Percentiles rank a stretch among this genome's conserved stretches.
phyloP scores from a whole-genome alignment of 2,329 filamentous ascomycete genomes.

The Penicillium sp. region DNA sequence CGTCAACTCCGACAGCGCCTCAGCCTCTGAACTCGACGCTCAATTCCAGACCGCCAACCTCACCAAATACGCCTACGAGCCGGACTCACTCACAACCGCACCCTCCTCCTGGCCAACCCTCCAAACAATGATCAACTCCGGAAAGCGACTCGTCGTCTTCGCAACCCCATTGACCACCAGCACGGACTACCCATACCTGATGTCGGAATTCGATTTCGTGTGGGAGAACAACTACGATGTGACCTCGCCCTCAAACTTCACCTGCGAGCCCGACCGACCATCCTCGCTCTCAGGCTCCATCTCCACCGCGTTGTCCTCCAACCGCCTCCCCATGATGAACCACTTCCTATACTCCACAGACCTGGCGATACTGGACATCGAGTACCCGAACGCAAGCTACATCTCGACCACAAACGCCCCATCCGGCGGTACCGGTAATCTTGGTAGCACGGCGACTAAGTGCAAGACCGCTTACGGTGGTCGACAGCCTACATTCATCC shows the following conservation, averaged over 20 bases:
- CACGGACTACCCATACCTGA: slow-evolving; percentile 49
- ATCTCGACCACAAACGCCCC: slow-evolving; percentile 71
- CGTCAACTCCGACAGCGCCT: slow-evolving; percentile 70
- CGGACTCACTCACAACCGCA: slow-evolving; percentile 52
- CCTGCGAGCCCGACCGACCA: slow-evolving; percentile 74
- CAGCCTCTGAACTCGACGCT: slow-evolving; percentile 60
- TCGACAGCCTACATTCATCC: slow-evolving; percentile 71
- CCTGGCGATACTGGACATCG: slow-evolving; percentile 58
- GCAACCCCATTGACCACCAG: slow-evolving; percentile 59
- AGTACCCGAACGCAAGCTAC: slow-evolving; percentile 66
- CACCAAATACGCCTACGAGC: slow-evolving; percentile 65
- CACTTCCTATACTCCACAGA: slow-evolving; percentile 72
- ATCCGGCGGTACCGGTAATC: slow-evolving; percentile 60
- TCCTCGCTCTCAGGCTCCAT: slow-evolving; percentile 56
- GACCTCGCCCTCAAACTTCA: slow-evolving; percentile 67
- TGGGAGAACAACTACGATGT: slow-evolving; percentile 78
- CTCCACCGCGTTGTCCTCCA: slow-evolving; percentile 59
- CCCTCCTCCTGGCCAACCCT: slow-evolving; percentile 71
- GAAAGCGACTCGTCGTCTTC: slow-evolving; percentile 72
- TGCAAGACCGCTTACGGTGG: slow-evolving; percentile 65
- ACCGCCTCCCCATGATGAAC: slow-evolving; percentile 75
- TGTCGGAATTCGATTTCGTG: slow-evolving; percentile 56
- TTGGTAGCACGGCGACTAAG: slow-evolving; percentile 55
- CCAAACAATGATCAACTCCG: slow-evolving; percentile 68
- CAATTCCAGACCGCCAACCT: slow-evolving; percentile 66